Conservation (phyloP, 257 asterid genomes). For the Rehmannia glutinosa region DNA sequence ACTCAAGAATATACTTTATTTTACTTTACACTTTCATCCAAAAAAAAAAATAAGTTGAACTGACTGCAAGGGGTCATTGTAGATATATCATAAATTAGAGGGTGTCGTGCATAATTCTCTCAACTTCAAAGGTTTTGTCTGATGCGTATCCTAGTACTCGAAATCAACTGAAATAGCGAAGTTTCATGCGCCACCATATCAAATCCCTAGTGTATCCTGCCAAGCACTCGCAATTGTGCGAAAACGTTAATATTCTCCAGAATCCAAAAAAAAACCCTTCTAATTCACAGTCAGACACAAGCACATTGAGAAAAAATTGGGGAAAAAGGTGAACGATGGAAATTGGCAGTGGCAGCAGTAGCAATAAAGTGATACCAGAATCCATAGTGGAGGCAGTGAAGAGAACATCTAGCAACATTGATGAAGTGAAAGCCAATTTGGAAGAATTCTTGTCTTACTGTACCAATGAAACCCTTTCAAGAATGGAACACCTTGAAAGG, state of each 20-base stretch:
- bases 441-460: constrained; percentile 58
- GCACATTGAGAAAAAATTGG: constrained; percentile 5
- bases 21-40: no score
- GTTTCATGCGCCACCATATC: background rate
- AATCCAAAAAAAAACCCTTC: constrained; percentile 7
- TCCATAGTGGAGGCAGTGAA: constrained; percentile 68
- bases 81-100: background rate
- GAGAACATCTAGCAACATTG: constrained; percentile 64
- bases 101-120: background rate
- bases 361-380: constrained; percentile 53
- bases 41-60: no score
- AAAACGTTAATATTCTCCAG: background rate
- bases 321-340: constrained; percentile 22
- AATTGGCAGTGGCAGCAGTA: constrained; percentile 29
- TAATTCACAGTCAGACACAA: background rate
- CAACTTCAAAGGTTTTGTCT: background rate
- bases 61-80: no score
- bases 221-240: background rate
- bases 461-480: constrained; percentile 56
- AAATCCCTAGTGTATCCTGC: background rate
- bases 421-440: constrained; percentile 59
- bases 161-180: background rate
- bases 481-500: constrained; percentile 76
- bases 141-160: background rate
- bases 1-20: no score